These are phyloP conservation scores for Hibiscus mutabilis DNA, from an alignment of 345 rosid species.

Conservation along the genomic window DNA sequence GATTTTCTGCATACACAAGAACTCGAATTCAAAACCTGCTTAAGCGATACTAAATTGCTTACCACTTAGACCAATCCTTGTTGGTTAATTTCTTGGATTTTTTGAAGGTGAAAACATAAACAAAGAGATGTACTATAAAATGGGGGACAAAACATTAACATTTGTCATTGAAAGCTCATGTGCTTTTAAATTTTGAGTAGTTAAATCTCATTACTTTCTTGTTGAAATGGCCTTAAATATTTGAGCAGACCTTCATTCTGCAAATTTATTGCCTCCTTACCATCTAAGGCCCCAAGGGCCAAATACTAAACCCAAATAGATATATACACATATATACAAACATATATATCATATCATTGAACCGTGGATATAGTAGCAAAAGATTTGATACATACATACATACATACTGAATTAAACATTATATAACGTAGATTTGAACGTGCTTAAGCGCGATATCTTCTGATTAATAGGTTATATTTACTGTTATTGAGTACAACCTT, in stretches of 20 bases:
- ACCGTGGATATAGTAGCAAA: no score
- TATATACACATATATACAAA: no score
- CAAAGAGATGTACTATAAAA: neutral
- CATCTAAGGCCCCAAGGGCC: neutral
- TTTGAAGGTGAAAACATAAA: neutral
- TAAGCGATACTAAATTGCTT: no score
- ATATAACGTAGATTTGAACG: no score
- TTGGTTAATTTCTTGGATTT: no score
- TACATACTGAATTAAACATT: neutral
- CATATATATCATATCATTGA: no score
- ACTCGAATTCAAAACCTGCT: no score
- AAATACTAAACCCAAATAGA: neutral
- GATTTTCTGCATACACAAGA: no score
- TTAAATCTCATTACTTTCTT: neutral
- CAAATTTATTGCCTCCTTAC: neutral
- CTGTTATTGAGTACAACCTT: neutral
- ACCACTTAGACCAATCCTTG: no score
- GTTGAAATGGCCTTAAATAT: neutral
- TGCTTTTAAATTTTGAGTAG: neutral
- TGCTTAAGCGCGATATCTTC: no score
- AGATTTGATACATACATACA: neutral
- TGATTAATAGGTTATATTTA: neutral
- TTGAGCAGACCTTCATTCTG: conserved; percentile 5
- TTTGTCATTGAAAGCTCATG: neutral
- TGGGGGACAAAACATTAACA: neutral